Conservation (phyloP, 495 filamentous ascomycete genomes). For the Neurospora intermedia region DNA sequence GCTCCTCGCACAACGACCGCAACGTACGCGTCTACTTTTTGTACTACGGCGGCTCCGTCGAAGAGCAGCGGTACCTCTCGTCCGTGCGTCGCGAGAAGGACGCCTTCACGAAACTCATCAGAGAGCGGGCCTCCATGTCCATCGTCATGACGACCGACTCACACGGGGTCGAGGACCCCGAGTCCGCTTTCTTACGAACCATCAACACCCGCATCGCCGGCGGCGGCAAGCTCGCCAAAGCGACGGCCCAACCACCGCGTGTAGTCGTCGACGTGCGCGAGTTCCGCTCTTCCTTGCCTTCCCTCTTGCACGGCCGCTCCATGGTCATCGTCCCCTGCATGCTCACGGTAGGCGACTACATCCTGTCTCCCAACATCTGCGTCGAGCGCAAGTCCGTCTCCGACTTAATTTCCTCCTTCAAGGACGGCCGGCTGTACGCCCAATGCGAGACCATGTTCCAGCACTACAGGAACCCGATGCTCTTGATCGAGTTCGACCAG, state of each 20-base stretch:
- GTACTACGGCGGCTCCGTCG: slow-evolving; percentile 89
- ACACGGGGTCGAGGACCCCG: slow-evolving; percentile 53
- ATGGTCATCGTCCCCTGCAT: slow-evolving; percentile 86
- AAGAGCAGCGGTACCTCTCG: slow-evolving; percentile 90
- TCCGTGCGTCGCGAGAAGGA: slow-evolving; percentile 88
- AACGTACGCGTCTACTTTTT: slow-evolving; percentile 91
- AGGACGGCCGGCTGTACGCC: slow-evolving; percentile 80
- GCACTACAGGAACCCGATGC: slow-evolving; percentile 82
- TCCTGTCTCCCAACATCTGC: slow-evolving; percentile 80
- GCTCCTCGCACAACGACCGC: slow-evolving; percentile 80
- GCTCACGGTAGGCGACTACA: slow-evolving; percentile 94
- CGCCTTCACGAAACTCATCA: slow-evolving; percentile 84
- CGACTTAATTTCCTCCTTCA: slow-evolving; percentile 84
- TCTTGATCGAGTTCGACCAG: slow-evolving; percentile 95
- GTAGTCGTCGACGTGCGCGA: slow-evolving; percentile 94
- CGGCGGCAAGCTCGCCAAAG: slow-evolving; percentile 62
- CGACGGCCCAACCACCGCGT: slow-evolving; percentile 82
- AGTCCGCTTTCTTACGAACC: slow-evolving; percentile 88
- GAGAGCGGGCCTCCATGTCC: slow-evolving; percentile 86
- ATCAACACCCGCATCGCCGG: slow-evolving; percentile 96
- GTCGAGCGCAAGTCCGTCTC: slow-evolving; percentile 88
- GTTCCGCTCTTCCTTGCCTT: slow-evolving; percentile 86
- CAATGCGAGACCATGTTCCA: slow-evolving; percentile 91
- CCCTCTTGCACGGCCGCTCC: slow-evolving; percentile 75
- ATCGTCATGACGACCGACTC: slow-evolving; percentile 67